Base-by-base conservation (phyloP, 768 basidiomycete species). In the Suillus occidentalis region DNA sequence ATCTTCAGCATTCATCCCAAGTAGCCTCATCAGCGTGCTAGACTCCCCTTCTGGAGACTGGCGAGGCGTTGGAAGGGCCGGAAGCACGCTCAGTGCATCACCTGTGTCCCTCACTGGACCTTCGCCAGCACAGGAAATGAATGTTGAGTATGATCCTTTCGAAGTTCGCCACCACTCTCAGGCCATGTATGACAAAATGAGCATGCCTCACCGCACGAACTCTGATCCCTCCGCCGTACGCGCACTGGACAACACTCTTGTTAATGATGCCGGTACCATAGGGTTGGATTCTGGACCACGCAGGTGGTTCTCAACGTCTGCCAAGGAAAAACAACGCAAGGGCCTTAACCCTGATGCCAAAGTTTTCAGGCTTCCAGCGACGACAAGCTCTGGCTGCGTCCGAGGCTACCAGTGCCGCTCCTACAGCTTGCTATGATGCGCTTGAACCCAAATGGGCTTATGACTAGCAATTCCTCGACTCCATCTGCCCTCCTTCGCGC, bases 281-380 rank as follows among this genome's bases (percentile, higher is more conserved):
- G 64, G 62, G 22, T 40, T 68, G 59, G 69, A 73, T 68, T 73
- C 73, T 20, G 74, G 79, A 57, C 76, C 80, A 43, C 77, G 81
- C 42, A 79, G 84, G 47, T 85, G 84, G 84, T 83, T 83, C 72
- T 80, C 80, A 56, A 68, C 77, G 31, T 73, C 78, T 56, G 75
- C 73, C 60, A 81, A 80, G 60, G 82, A 81, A 63, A 86, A 82
- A 72, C 77, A 83, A 64, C 86, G 81, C 79, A 90, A 85, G 72
- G 86, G 88, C 8, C 83, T 95, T 65, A 95, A 95, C 75, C 93
- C 93, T 2, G 90, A 90, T 75, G 93, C 93, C 61, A 92, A 94
- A 72, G 92, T 87, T 63, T 95, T 95, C 79, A 88, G 82, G 71
- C 80, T 90, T 59, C 76, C 79, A n/a, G 42, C 77, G 71, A 64